A percentile compares a stretch with the other conserved stretches of the same genome.
phyloP scores from a whole-genome alignment of 2,329 filamentous ascomycete species.

The Calonectria pseudoreteaudii region DNA sequence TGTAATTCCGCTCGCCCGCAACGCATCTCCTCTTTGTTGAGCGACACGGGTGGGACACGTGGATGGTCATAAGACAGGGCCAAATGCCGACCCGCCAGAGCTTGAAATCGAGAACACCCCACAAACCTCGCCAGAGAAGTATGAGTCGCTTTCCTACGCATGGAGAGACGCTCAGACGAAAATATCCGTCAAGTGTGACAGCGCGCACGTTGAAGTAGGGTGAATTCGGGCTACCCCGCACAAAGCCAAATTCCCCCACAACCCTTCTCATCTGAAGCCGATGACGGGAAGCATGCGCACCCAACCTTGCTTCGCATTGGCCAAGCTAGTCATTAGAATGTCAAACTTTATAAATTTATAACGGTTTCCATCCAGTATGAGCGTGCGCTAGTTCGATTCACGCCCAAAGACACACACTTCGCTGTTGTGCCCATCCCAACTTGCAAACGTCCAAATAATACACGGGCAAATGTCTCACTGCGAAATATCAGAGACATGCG shows the following conservation, averaged over 20 bases:
- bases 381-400: background rate
- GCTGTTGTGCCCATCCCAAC: background rate
- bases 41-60: background rate
- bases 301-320: background rate
- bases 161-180: background rate
- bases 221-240: background rate
- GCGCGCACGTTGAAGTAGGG: background rate
- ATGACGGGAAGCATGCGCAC: background rate
- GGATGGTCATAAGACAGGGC: background rate
- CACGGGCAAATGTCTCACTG: background rate
- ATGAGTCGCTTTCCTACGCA: background rate
- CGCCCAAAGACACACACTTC: background rate
- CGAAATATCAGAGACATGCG: background rate
- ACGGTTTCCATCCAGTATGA: background rate
- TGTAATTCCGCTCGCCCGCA: too few relatives aligned
- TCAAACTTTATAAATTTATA: background rate
- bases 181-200: background rate
- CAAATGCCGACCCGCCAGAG: background rate
- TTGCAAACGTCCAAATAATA: background rate
- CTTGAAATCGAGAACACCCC: background rate
- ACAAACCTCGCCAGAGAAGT: background rate
- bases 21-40: background rate
- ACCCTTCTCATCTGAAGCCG: background rate
- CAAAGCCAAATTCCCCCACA: background rate
- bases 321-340: background rate